These are phyloP conservation scores for Venturia aucupariae DNA, from an alignment of 2,329 filamentous ascomycete genomes.

Conservation along the genomic window DNA sequence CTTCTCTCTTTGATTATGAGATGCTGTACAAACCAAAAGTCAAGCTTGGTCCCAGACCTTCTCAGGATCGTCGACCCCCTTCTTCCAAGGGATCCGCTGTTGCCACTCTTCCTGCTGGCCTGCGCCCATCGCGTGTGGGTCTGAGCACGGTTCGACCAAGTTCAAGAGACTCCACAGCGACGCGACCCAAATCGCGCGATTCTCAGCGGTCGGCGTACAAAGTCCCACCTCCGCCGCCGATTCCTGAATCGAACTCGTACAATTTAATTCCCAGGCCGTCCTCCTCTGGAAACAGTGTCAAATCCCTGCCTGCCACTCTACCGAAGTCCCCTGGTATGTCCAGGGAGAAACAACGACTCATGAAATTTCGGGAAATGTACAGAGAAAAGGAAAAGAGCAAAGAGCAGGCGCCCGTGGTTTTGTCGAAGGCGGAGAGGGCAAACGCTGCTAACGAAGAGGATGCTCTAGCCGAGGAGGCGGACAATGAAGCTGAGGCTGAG, in stretches of 20 bases:
- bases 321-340: constrained; percentile 52
- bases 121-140: constrained; percentile 27
- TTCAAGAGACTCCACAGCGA: constrained; percentile 6
- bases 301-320: constrained; percentile 35
- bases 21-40: constrained; percentile 63
- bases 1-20: constrained; percentile 34
- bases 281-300: constrained; percentile 22
- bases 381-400: constrained; percentile 48
- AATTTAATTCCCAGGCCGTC: constrained; percentile 20
- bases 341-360: constrained; percentile 80
- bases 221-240: constrained; percentile 27
- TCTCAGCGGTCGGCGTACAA: constrained; percentile 22
- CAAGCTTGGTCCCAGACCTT: constrained; percentile 80
- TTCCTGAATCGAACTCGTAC: constrained; percentile 23
- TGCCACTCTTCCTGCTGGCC: constrained; percentile 69
- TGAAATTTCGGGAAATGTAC: constrained; percentile 87
- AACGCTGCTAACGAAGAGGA: background rate
- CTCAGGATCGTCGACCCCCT: constrained; percentile 38
- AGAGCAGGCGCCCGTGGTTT: background rate
- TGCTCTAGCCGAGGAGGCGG: constrained; percentile 4
- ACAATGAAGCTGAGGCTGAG: background rate
- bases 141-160: constrained; percentile 4
- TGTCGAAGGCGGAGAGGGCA: background rate
- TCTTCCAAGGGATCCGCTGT: constrained; percentile 49
- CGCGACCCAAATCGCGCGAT: constrained; percentile 13